Percentiles rank a stretch among this genome's conserved stretches.
phyloP scores from a whole-genome alignment of 257 asterid genomes.

The Anisodus tanguticus region DNA sequence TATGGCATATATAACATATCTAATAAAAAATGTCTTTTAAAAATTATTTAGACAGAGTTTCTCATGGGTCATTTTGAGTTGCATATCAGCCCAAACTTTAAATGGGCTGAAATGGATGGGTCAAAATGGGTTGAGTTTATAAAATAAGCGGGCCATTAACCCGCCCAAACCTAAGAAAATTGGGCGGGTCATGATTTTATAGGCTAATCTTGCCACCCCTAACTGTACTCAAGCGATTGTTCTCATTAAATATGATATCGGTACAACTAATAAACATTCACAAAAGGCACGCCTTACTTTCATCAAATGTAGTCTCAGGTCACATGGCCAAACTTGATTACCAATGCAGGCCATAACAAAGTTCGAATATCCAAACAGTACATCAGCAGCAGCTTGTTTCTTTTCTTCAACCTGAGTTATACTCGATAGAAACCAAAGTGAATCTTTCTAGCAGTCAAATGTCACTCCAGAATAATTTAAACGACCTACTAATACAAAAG shows the following conservation, averaged over 20 bases:
- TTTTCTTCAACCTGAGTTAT: slow-evolving; percentile 63
- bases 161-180: too few species aligned
- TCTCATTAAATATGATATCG: neutral
- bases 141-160: too few species aligned
- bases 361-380: slow-evolving; percentile 72
- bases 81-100: too few species aligned
- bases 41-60: too few species aligned
- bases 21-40: too few species aligned
- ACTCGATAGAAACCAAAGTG: neutral
- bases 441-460: neutral
- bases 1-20: too few species aligned
- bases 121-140: too few species aligned
- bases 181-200: too few species aligned
- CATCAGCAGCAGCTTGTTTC: slow-evolving; percentile 97
- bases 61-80: too few species aligned
- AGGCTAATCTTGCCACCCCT: too few species aligned
- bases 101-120: too few species aligned
- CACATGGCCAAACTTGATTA: slow-evolving; percentile 86
- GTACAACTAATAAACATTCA: neutral
- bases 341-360: slow-evolving; percentile 84
- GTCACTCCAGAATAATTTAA: neutral
- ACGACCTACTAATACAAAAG: neutral
- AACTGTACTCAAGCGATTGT: neutral
- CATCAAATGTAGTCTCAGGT: slow-evolving; percentile 87
- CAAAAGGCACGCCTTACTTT: slow-evolving; percentile 52